These are phyloP conservation scores for Holtermannia corniformis DNA, from an alignment of 768 basidiomycete genomes.

Conservation along the genomic window DNA sequence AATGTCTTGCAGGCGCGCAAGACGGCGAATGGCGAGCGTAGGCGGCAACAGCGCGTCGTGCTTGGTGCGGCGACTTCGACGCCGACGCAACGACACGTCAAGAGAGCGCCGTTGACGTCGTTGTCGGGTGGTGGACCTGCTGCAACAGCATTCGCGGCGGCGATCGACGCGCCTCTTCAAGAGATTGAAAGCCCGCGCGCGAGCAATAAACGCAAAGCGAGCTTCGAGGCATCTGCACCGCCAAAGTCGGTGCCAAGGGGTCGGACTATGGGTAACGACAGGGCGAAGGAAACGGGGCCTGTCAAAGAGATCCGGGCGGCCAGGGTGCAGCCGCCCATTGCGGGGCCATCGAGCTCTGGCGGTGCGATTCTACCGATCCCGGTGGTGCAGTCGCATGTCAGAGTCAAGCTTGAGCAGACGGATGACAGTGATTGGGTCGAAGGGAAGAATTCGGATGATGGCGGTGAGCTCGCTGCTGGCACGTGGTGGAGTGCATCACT, in stretches of 20 bases:
- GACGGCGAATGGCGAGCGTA: constrained; percentile 11
- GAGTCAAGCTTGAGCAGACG: constrained; percentile 52
- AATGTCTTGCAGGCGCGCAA: constrained; percentile 29
- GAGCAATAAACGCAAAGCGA: constrained; percentile 68
- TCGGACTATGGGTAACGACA: constrained; percentile 63
- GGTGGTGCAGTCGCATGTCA: constrained; percentile 54
- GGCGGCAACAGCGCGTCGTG: too few relatives aligned
- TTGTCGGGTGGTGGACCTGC: neutral
- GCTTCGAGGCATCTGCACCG: constrained; percentile 34
- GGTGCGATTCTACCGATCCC: constrained; percentile 48
- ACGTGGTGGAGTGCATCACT: neutral
- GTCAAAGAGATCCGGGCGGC: constrained; percentile 51
- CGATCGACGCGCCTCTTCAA: constrained; percentile 42
- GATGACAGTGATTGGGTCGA: constrained; percentile 59
- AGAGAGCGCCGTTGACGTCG: neutral
- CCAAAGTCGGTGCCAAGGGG: constrained; percentile 29
- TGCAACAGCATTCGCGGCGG: constrained; percentile 5
- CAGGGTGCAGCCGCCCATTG: constrained; percentile 1
- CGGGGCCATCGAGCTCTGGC: constrained; percentile 2
- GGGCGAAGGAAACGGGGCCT: constrained; percentile 47
- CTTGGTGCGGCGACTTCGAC: neutral
- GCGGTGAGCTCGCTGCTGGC: constrained; percentile 41
- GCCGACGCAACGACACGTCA: neutral
- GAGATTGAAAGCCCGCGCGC: constrained; percentile 42
- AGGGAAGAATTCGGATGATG: constrained; percentile 63